A percentile compares a stretch with the other conserved stretches of the same genome.
These are phyloP conservation scores for Vaccinium darrowii DNA, from an alignment of 148 eudicot species.

Conservation along the genomic window DNA sequence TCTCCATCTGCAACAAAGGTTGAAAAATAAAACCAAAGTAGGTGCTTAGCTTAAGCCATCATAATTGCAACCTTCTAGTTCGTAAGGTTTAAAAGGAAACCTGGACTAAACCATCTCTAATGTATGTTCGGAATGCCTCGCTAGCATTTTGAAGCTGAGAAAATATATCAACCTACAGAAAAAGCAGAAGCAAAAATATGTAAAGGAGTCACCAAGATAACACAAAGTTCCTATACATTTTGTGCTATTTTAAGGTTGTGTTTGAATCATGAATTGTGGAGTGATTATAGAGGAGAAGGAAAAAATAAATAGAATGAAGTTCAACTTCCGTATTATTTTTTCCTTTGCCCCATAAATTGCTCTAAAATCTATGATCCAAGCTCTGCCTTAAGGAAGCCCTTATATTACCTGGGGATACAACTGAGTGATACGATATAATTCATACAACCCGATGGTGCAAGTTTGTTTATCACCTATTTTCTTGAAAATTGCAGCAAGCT, in stretches of 20 bases:
- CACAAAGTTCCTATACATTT: not conserved
- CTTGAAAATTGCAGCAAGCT: conserved; percentile 95
- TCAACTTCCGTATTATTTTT: not conserved
- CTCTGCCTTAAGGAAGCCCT: not conserved
- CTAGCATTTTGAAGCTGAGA: conserved; percentile 97
- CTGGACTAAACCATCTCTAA: conserved; percentile 97
- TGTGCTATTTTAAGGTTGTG: not conserved
- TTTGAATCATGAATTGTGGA: not conserved
- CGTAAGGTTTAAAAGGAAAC: conserved; percentile 25
- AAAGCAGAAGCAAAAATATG: not conserved
- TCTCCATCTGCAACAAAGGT: conserved; percentile 72
- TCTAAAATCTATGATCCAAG: not conserved
- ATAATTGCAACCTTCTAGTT: not conserved
- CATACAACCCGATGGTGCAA: conserved; percentile 92
- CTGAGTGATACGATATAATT: conserved; percentile 86
- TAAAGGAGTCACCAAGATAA: not conserved
- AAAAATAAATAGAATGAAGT: not conserved
- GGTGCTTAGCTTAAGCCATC: not conserved
- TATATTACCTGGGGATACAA: conserved; percentile 78
- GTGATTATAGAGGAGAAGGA: not conserved
- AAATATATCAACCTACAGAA: conserved; percentile 87
- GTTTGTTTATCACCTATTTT: conserved; percentile 99
- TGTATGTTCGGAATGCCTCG: conserved; percentile 96
- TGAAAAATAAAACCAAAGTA: not conserved
- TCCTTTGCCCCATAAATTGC: not conserved